Base-by-base conservation (phyloP, 2,329 filamentous ascomycete genomes). In the Dothideomycetes sp. region DNA sequence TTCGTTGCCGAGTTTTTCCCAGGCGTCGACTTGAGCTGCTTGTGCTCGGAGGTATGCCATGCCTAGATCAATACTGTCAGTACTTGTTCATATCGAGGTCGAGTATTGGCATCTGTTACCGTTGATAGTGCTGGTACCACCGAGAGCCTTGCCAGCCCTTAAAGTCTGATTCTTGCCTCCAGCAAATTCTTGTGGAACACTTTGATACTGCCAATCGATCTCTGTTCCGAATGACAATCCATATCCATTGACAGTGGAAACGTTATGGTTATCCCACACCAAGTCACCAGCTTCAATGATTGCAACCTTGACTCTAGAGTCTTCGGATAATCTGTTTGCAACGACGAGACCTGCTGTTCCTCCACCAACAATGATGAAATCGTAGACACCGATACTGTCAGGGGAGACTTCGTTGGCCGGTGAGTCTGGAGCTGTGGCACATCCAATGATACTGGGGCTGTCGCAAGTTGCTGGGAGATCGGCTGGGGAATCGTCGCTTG, bases 271-370 rank as follows among this genome's bases (percentile, higher is more conserved):
- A 20, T 33, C 17, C 11, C 25, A 28, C 4, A 43, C 41, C 19
- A 24, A 15, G 28, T 28, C 33, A 29, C 41, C 41, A 17, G 33
- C 41, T 18, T 37, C 41, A 17, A 38, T 33, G 28, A 38, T 22
- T 9, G 33, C 41, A 4, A 43, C 34, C 6, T 19, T 25, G 3
- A 17, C 24, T 11, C 22, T 16, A 29, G 93, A 72, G 60, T 91
- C 89, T 62, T 85, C 76, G 18, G 85, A 79, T 47, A 93, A 72
- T 35, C 85, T 78, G 40, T 81, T 79, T 39, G 83, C 85, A 53
- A 91, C 74, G 45, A 91, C 84, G 65, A 84, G 89, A 62, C 85
- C 84, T 33, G 85, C 84, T 33, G 85, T 91, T 56, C 85, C 85
- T 48, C 85, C 85, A 49, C 85, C 85, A 35, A 91, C 82, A 51